These are phyloP conservation scores for Picea abies DNA, from an alignment of 83 land plant species.

Conservation along the genomic window DNA sequence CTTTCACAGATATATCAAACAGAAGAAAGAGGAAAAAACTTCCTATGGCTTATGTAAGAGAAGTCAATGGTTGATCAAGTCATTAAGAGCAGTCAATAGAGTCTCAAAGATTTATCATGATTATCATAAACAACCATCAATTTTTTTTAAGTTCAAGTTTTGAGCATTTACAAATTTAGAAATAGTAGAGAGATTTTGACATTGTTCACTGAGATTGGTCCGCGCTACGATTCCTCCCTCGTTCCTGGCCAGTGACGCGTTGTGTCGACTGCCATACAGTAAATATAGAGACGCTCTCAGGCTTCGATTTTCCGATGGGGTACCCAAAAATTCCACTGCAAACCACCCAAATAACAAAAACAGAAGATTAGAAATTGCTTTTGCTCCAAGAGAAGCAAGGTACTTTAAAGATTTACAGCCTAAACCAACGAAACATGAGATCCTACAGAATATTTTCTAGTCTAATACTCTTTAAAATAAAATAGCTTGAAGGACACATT, in stretches of 20 bases:
- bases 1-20: slow-evolving; percentile 28
- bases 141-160: too few species aligned
- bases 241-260: neutral
- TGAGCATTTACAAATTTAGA: too few species aligned
- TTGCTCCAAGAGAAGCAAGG: neutral
- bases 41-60: too few species aligned
- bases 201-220: neutral
- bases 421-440: neutral
- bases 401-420: neutral
- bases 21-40: too few species aligned
- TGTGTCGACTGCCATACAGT: neutral
- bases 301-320: neutral
- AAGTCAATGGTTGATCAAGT: too few species aligned
- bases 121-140: too few species aligned
- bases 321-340: neutral
- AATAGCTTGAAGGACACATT: neutral
- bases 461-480: too few species aligned
- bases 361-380: too few species aligned
- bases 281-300: neutral
- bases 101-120: too few species aligned
- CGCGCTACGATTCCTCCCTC: neutral
- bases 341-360: neutral
- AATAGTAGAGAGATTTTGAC: too few species aligned
- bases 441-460: too few species aligned
- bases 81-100: too few species aligned